phyloP scores from a whole-genome alignment of 225 moss, liverwort and hornwort genomes.

The Sphagnum contortum region DNA sequence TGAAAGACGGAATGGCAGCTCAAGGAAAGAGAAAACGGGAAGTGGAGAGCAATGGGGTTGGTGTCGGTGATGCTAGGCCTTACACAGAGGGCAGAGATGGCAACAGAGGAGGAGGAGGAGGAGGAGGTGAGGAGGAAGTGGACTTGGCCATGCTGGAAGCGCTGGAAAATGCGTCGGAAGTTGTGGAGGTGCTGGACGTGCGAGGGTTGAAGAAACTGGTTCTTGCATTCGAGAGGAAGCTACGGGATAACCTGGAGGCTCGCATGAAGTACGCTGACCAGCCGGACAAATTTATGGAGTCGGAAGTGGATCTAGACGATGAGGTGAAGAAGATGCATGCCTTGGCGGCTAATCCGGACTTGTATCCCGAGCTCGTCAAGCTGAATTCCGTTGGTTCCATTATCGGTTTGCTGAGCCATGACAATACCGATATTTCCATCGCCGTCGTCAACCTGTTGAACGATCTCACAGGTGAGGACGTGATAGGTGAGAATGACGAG shows the following conservation, averaged over 20 bases:
- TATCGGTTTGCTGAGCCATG: conserved; percentile 81
- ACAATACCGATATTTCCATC: conserved; percentile 88
- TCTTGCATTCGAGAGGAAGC: conserved; percentile 80
- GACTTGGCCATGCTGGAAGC: conserved; percentile 52
- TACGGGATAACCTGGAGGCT: conserved; percentile 86
- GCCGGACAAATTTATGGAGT: conserved; percentile 94
- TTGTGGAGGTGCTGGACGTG: conserved; percentile 77
- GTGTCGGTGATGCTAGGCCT: conserved; percentile 11
- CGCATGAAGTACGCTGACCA: conserved; percentile 95
- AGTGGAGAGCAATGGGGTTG: conserved; percentile 42
- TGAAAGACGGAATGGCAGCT: conserved; percentile 15
- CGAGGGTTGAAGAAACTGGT: conserved; percentile 84
- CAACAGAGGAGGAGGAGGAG: conserved; percentile 4
- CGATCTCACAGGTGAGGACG: conserved; percentile 89
- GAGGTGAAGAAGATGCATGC: conserved; percentile 92
- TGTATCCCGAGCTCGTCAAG: conserved; percentile 90
- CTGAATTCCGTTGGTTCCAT: conserved; percentile 77
- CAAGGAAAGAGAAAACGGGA: conserved; percentile 85
- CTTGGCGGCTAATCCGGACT: conserved; percentile 77
- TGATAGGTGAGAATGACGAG: conserved; percentile 90
- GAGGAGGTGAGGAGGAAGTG: conserved; percentile 5
- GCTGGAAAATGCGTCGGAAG: conserved; percentile 40
- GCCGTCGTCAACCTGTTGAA: conserved; percentile 82
- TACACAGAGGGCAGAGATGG: conserved; percentile 11
- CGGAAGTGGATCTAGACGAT: conserved; percentile 85